These are phyloP conservation scores for Melastoma candidum DNA, from an alignment of 441 rosid species.

Conservation along the genomic window DNA sequence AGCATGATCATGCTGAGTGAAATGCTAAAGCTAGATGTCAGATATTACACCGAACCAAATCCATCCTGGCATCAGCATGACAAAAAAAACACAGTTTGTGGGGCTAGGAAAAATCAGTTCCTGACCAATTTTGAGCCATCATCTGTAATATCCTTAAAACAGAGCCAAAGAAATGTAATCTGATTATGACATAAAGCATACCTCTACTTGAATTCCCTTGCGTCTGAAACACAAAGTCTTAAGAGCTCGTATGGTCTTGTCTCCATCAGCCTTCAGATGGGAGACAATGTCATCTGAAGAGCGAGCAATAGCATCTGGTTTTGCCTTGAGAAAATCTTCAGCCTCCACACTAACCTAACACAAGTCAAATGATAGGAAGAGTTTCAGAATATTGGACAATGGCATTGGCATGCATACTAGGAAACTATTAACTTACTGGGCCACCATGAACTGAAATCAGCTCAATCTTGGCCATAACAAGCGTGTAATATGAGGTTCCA, in stretches of 20 bases:
- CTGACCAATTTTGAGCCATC: too few relatives aligned
- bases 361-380: too few relatives aligned
- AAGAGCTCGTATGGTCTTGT: slow-evolving; percentile 52
- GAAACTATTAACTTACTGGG: slow-evolving; percentile 38
- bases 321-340: slow-evolving; percentile 67
- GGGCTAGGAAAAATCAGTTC: too few relatives aligned
- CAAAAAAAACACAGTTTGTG: too few relatives aligned
- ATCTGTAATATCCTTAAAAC: too few relatives aligned
- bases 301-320: slow-evolving; percentile 76
- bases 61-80: too few relatives aligned
- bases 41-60: too few relatives aligned
- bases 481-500: slow-evolving; percentile 63
- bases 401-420: not conserved
- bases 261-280: slow-evolving; percentile 60
- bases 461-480: slow-evolving; percentile 73
- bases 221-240: slow-evolving; percentile 74
- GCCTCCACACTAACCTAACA: slow-evolving; percentile 52
- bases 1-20: too few relatives aligned
- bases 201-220: slow-evolving; percentile 55
- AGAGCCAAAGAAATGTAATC: too few relatives aligned
- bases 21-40: too few relatives aligned
- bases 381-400: too few relatives aligned
- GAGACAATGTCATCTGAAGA: slow-evolving; percentile 59
- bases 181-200: not conserved
- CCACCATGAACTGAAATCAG: slow-evolving; percentile 72